A percentile compares a stretch with the other conserved stretches of the same genome.
Conservation (phyloP, 2,329 filamentous ascomycete genomes). For the Pestalotiopsis sp. region DNA sequence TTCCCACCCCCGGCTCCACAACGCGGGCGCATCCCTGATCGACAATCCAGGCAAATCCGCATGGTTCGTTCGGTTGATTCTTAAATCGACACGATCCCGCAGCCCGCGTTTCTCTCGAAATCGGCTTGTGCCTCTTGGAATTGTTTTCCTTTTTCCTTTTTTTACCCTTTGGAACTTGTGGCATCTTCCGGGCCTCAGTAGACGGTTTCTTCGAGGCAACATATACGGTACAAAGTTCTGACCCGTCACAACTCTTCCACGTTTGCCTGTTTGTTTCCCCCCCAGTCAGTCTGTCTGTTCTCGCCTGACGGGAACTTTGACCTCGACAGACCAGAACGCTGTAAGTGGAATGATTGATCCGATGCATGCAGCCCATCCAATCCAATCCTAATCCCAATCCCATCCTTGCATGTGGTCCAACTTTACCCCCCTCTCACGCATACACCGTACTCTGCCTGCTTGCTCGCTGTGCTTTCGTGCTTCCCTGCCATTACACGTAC, state of each 20-base stretch:
- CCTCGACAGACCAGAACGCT: not conserved
- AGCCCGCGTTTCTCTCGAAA: not conserved
- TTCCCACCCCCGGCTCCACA: not conserved
- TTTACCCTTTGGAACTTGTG: not conserved
- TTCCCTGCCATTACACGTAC: not conserved
- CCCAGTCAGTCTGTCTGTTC: not conserved
- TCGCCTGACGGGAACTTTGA: not conserved
- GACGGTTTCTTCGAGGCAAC: not conserved
- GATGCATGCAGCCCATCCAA: not conserved
- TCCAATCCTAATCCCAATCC: not conserved
- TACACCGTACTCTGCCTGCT: not conserved
- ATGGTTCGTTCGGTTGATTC: conserved; percentile 4
- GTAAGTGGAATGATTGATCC: not conserved
- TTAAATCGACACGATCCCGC: not conserved
- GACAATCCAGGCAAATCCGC: not conserved
- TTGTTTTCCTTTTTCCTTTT: not conserved
- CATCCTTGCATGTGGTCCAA: no score
- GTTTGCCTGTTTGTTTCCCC: not conserved
- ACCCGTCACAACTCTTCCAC: not conserved
- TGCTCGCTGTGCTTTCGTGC: not conserved
- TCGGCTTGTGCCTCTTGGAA: not conserved
- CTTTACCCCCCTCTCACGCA: no score
- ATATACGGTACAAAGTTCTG: not conserved
- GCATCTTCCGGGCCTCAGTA: not conserved
- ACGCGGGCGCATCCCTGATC: conserved; percentile 6